phyloP scores from a whole-genome alignment of 768 basidiomycete species.

The Pulveroboletus sp. region DNA sequence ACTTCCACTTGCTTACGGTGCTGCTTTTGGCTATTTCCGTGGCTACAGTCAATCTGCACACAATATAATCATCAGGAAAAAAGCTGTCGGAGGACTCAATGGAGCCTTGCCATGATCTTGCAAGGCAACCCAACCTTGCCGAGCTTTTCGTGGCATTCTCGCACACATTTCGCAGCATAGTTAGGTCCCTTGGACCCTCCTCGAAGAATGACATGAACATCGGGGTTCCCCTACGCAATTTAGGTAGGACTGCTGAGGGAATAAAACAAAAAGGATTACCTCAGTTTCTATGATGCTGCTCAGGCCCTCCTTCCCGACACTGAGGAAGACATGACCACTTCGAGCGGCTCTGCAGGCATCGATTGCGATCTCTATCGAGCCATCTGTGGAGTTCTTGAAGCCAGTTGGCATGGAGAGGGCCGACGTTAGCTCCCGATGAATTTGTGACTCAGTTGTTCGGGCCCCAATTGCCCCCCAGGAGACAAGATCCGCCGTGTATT shows the following conservation, averaged over 20 bases:
- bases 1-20: conserved; percentile 85
- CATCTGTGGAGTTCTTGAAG: conserved; percentile 98
- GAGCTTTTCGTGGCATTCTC: conserved; percentile 68
- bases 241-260: conserved; percentile 5
- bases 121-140: conserved; percentile 70
- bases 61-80: background rate
- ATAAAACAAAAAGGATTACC: conserved; percentile 35
- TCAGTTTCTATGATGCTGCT: conserved; percentile 94
- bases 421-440: conserved; percentile 83
- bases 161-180: conserved; percentile 74
- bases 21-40: conserved; percentile 93
- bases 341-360: conserved; percentile 94
- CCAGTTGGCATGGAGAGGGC: conserved; percentile 94
- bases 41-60: conserved; percentile 87
- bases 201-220: conserved; percentile 91
- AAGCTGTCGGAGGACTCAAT: background rate
- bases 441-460: conserved; percentile 88
- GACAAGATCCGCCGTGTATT: conserved; percentile 91
- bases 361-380: conserved; percentile 83
- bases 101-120: conserved; percentile 75
- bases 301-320: conserved; percentile 94
- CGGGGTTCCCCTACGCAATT: conserved; percentile 68
- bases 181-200: conserved; percentile 90
- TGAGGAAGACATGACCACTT: conserved; percentile 90
- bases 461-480: conserved; percentile 98